A percentile compares a stretch with the other conserved stretches of the same genome.
Evolutionary conservation across 176 grass and related monocot species (phyloP).

Genomic region (Tillandsia fasciculata): DNA sequence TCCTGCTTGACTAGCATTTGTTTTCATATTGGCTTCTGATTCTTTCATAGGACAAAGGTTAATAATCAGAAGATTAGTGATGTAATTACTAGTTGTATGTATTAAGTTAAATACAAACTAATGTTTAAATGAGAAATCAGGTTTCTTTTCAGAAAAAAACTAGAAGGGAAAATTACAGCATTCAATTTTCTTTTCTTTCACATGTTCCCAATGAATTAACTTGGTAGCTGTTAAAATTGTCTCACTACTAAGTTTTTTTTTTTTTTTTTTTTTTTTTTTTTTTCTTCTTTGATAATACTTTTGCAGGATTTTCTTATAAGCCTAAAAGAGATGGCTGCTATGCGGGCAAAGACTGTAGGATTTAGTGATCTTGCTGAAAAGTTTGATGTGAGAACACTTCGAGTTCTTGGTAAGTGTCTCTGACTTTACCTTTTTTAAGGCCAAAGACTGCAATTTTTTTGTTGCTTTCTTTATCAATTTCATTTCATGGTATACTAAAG

Average conservation of each 20-base stretch:
- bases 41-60: too few relatives aligned
- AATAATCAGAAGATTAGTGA: too few relatives aligned
- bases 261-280: too few relatives aligned
- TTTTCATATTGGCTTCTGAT: too few relatives aligned
- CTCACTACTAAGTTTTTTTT: background rate
- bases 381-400: slow-evolving; percentile 42
- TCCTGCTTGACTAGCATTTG: too few relatives aligned
- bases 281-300: background rate
- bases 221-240: background rate
- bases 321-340: slow-evolving; percentile 33
- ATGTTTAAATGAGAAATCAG: too few relatives aligned
- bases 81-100: too few relatives aligned
- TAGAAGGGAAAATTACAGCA: too few relatives aligned
- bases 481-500: background rate
- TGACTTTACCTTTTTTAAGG: slow-evolving; percentile 4
- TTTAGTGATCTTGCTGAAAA: slow-evolving; percentile 25
- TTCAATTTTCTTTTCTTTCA: background rate
- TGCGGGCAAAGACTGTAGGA: slow-evolving; percentile 16
- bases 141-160: too few relatives aligned
- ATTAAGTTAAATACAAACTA: too few relatives aligned
- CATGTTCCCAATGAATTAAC: background rate
- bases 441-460: background rate
- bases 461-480: background rate
- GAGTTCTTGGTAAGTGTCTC: slow-evolving; percentile 35
- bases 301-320: slow-evolving; percentile 45